Evolutionary conservation across 2,329 filamentous ascomycete genomes (phyloP).

Genomic region (Chaetomiaceae sp.): DNA sequence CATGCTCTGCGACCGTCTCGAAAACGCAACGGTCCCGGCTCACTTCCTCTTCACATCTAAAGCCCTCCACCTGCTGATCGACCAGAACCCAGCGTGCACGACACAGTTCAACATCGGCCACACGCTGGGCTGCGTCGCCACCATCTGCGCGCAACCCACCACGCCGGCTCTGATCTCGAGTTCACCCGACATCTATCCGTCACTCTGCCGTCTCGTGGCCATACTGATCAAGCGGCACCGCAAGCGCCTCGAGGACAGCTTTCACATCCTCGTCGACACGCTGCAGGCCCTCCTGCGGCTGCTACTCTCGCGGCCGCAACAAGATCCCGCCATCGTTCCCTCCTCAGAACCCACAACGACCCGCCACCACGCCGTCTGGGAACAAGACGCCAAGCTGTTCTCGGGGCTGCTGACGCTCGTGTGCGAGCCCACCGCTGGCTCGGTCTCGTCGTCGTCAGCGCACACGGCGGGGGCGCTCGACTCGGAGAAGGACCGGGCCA

Average conservation of each 20-base stretch:
- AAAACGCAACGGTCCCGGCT: constrained; percentile 24
- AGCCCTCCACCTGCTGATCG: constrained; percentile 41
- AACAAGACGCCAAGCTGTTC: constrained; percentile 44
- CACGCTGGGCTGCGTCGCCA: constrained; percentile 41
- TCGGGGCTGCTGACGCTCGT: constrained; percentile 52
- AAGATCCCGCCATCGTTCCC: not conserved
- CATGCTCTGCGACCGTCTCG: constrained; percentile 32
- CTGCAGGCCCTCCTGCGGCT: constrained; percentile 51
- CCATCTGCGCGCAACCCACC: constrained; percentile 28
- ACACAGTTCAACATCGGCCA: constrained; percentile 53
- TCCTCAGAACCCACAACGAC: constrained; percentile 13
- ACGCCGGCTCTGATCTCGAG: constrained; percentile 23
- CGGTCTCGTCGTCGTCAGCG: constrained; percentile 27
- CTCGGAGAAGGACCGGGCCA: constrained; percentile 55
- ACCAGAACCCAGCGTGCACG: constrained; percentile 44
- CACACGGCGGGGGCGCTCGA: constrained; percentile 44
- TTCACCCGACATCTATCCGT: constrained; percentile 36
- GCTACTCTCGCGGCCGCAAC: constrained; percentile 39
- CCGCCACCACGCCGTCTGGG: constrained; percentile 23
- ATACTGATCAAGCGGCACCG: constrained; percentile 54
- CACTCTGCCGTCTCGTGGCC: constrained; percentile 49
- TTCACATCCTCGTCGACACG: constrained; percentile 49
- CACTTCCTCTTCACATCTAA: constrained; percentile 37
- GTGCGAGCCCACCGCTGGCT: constrained; percentile 24
- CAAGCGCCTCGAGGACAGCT: constrained; percentile 55